Evolutionary conservation across 306 rosid genomes (phyloP).

Genomic region (Aeschynomene evenia): DNA sequence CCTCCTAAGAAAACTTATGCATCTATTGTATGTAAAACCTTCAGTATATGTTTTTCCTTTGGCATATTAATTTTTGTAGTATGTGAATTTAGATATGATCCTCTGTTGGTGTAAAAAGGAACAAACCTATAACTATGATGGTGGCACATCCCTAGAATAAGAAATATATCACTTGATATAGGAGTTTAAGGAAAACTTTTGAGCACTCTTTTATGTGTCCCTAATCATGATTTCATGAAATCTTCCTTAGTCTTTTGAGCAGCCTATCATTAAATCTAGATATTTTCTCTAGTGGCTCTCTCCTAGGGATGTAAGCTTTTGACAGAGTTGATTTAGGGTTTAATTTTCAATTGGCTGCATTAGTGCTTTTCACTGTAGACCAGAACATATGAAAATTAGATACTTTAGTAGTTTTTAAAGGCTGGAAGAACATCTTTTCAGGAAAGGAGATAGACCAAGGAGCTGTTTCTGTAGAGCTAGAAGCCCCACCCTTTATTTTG

Average conservation of each 20-base stretch:
- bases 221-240: background rate
- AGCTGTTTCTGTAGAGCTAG: background rate
- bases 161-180: background rate
- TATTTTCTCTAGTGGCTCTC: background rate
- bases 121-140: background rate
- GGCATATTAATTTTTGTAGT: background rate
- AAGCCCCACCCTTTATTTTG: background rate
- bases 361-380: background rate
- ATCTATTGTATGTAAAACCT: conserved; percentile 69
- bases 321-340: background rate
- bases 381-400: background rate
- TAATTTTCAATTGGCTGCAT: background rate
- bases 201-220: background rate
- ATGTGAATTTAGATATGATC: background rate
- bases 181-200: background rate
- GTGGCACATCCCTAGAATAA: background rate
- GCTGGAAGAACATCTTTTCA: conserved; percentile 10
- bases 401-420: background rate
- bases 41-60: background rate
- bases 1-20: conserved; percentile 83
- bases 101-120: background rate
- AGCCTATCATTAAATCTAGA: background rate
- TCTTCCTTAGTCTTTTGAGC: background rate
- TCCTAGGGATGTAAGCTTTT: background rate
- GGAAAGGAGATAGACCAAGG: background rate